Conservation (phyloP, 108 stramenopile species). For the Pseudonitzschia multistriata region DNA sequence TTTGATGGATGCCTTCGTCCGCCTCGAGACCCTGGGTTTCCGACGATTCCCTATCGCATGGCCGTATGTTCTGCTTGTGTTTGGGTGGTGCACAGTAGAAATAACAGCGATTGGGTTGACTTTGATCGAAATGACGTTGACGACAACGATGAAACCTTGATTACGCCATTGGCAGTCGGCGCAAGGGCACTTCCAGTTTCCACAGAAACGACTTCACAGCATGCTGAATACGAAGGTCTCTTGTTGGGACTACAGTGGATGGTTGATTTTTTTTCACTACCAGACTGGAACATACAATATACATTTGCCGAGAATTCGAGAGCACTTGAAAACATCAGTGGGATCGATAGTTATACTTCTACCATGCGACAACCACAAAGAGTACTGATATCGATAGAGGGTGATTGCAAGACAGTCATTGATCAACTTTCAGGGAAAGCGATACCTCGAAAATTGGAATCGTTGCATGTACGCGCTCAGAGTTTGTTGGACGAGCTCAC, state of each 20-base stretch:
- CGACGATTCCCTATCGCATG: constrained; percentile 23
- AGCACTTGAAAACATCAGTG: neutral
- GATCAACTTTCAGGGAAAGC: constrained; percentile 58
- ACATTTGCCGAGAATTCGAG: no score
- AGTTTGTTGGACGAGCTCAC: constrained; percentile 12
- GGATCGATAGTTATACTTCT: neutral
- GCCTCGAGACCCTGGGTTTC: constrained; percentile 52
- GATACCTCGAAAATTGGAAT: constrained; percentile 53
- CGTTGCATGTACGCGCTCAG: constrained; percentile 29
- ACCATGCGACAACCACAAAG: neutral
- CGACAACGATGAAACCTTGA: neutral
- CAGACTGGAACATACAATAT: neutral
- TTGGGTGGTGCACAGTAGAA: neutral
- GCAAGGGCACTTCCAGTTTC: constrained; percentile 32
- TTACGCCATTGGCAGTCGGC: constrained; percentile 37
- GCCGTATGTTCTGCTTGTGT: constrained; percentile 26
- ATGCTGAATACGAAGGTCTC: constrained; percentile 70
- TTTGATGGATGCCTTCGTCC: constrained; percentile 74
- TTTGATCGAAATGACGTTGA: neutral
- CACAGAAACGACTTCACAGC: constrained; percentile 56
- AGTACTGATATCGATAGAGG: constrained; percentile 40
- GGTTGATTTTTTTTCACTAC: neutral
- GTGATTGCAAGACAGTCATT: constrained; percentile 78
- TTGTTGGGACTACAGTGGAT: constrained; percentile 56
- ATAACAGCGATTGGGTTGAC: neutral